Evolutionary conservation across 1,139 yeast genomes (phyloP).

Genomic region (Magnusiomyces magnusii): DNA sequence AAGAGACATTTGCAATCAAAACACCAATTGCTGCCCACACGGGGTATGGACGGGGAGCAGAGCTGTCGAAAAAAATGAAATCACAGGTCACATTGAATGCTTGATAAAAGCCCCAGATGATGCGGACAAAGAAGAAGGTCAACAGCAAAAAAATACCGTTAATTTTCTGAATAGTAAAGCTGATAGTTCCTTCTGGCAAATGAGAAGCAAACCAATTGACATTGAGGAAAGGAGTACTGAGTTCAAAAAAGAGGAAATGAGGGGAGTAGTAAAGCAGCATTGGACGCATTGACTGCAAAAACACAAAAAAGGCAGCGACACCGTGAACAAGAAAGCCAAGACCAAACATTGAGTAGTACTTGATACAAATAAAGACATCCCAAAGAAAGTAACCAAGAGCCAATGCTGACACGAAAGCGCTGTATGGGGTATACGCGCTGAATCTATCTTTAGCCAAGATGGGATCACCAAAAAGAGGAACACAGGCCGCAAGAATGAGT

Average conservation of each 20-base stretch:
- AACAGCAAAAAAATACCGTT: constrained; percentile 66
- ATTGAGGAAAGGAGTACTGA: constrained; percentile 89
- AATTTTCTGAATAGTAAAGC: constrained; percentile 45
- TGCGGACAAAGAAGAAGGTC: constrained; percentile 69
- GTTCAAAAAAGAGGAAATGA: constrained; percentile 75
- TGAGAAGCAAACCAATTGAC: constrained; percentile 84
- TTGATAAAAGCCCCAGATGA: constrained; percentile 84
- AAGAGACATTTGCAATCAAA: constrained; percentile 52
- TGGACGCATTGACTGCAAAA: constrained; percentile 55
- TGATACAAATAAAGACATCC: constrained; percentile 66
- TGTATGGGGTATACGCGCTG: constrained; percentile 66
- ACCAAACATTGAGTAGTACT: constrained; percentile 62
- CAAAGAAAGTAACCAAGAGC: constrained; percentile 89
- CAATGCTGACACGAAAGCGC: constrained; percentile 59
- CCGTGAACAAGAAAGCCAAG: constrained; percentile 83
- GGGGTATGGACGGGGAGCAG: constrained; percentile 32
- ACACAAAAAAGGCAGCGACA: constrained; percentile 69
- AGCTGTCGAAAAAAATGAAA: constrained; percentile 15
- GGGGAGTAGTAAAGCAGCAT: constrained; percentile 82
- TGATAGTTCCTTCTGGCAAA: constrained; percentile 51
- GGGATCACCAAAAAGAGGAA: constrained; percentile 57
- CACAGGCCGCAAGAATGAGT: constrained; percentile 45
- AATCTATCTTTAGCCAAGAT: constrained; percentile 41
- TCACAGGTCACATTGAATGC: constrained; percentile 41
- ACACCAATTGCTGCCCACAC: constrained; percentile 44